Conservation (phyloP, 495 filamentous ascomycete species). For the Penicillium egyptiacum region DNA sequence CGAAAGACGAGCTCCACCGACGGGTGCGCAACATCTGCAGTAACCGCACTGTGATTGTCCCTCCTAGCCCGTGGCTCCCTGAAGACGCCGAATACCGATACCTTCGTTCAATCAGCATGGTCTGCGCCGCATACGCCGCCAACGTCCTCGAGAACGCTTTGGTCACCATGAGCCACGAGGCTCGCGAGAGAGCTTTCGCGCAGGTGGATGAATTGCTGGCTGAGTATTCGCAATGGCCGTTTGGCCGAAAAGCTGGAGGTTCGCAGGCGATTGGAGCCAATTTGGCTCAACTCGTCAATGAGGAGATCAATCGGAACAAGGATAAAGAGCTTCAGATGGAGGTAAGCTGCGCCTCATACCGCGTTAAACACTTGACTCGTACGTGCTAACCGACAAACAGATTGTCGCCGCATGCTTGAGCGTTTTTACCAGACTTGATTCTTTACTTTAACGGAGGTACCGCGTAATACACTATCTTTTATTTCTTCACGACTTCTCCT, state of each 20-base stretch:
- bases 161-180: conserved; percentile 87
- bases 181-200: conserved; percentile 88
- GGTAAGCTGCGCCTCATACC: conserved; percentile 48
- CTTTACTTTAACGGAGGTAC: conserved; percentile 64
- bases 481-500: conserved; percentile 14
- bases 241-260: conserved; percentile 73
- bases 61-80: conserved; percentile 78
- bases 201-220: conserved; percentile 95
- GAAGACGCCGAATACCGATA: conserved; percentile 93
- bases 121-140: conserved; percentile 96
- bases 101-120: conserved; percentile 88
- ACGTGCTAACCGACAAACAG: conserved; percentile 42
- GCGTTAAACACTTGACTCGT: not conserved
- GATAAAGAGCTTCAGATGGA: conserved; percentile 95
- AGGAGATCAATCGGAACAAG: conserved; percentile 80
- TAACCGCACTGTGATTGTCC: conserved; percentile 88
- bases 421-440: conserved; percentile 96
- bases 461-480: conserved; percentile 30
- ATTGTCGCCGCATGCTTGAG: conserved; percentile 92
- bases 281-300: conserved; percentile 79
- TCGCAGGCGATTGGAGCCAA: conserved; percentile 87
- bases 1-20: conserved; percentile 93
- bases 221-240: conserved; percentile 97
- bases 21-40: conserved; percentile 91
- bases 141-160: conserved; percentile 98